Conservation (phyloP, 768 basidiomycete species). For the Sarcodon sp. region DNA sequence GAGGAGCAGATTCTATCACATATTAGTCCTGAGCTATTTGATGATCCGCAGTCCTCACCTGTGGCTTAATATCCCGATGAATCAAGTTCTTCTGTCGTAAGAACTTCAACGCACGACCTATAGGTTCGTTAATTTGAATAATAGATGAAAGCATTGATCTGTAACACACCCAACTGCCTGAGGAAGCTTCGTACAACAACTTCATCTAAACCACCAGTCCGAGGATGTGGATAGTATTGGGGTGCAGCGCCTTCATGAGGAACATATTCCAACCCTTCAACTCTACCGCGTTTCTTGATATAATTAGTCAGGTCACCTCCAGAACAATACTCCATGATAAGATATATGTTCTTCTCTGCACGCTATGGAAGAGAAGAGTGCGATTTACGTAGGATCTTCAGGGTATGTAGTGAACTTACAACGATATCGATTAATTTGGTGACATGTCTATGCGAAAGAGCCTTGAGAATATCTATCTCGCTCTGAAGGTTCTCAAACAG, state of each 20-base stretch:
- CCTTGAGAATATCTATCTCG: conserved; percentile 95
- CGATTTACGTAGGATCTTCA: background rate
- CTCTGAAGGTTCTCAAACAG: conserved; percentile 96
- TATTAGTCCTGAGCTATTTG: conserved; percentile 3
- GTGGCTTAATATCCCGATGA: conserved; percentile 96
- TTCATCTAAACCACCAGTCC: conserved; percentile 83
- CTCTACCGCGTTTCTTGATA: conserved; percentile 93
- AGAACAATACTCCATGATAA: conserved; percentile 96
- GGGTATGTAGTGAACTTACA: conserved; percentile 28
- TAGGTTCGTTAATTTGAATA: background rate
- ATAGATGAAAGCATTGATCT: background rate
- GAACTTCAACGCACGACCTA: conserved; percentile 90
- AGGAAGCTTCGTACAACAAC: conserved; percentile 86
- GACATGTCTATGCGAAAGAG: conserved; percentile 84
- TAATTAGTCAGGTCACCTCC: conserved; percentile 95
- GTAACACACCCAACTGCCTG: conserved; percentile 65
- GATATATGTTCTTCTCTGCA: conserved; percentile 72
- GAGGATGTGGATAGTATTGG: conserved; percentile 86
- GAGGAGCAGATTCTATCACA: conserved; percentile 69
- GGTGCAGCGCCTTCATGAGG: conserved; percentile 56
- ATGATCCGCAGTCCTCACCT: conserved; percentile 26
- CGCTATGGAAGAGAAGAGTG: conserved; percentile 26
- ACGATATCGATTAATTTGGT: conserved; percentile 90
- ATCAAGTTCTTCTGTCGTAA: conserved; percentile 81
- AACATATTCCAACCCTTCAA: conserved; percentile 77